These are phyloP conservation scores for Juncus effusus DNA, from an alignment of 176 grass and related monocot genomes.

Conservation along the genomic window DNA sequence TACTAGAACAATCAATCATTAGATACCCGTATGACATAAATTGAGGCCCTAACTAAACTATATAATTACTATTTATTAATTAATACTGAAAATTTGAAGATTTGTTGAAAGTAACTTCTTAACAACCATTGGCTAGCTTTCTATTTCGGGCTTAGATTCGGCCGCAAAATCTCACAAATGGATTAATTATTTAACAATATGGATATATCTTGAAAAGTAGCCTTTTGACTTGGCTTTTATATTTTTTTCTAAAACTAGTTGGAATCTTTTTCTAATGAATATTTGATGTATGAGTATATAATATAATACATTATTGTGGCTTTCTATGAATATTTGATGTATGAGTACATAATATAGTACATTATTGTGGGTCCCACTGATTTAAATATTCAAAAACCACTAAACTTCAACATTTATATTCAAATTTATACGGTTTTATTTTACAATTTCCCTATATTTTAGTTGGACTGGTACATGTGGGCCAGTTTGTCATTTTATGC, in stretches of 20 bases:
- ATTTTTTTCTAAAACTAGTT: background rate
- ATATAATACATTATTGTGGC: too few species aligned
- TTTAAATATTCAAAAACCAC: background rate
- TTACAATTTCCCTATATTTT: background rate
- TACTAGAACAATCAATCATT: too few species aligned
- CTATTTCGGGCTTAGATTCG: background rate
- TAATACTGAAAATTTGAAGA: background rate
- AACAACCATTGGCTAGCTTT: background rate
- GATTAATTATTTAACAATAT: constrained; percentile 11
- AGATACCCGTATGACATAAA: too few species aligned
- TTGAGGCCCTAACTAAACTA: too few species aligned
- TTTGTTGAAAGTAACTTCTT: constrained; percentile 17
- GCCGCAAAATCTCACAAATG: background rate
- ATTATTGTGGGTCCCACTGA: too few species aligned
- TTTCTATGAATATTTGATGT: too few species aligned
- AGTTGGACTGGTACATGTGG: too few species aligned
- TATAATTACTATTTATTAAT: background rate
- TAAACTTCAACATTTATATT: background rate
- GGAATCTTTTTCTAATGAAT: too few species aligned
- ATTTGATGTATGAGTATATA: too few species aligned
- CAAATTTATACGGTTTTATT: background rate
- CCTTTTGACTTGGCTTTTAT: background rate
- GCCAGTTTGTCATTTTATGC: too few species aligned
- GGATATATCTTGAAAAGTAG: background rate
- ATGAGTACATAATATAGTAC: too few species aligned